Conservation (phyloP, 345 rosid genomes). For the Hirschfeldia incana region DNA sequence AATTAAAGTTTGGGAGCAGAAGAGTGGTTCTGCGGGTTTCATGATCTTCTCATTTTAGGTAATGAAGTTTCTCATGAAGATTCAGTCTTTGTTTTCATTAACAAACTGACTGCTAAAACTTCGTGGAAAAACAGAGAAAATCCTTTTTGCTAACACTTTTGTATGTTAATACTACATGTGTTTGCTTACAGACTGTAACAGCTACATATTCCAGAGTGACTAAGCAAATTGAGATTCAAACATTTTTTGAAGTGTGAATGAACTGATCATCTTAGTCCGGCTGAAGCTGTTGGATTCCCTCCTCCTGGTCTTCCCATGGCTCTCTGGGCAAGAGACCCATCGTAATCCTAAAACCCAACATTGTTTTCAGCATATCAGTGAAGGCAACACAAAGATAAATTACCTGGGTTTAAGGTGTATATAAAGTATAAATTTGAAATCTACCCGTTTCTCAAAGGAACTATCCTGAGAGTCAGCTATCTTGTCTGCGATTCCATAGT, state of each 20-base stretch:
- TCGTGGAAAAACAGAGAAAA: background rate
- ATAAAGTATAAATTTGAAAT: background rate
- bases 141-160: background rate
- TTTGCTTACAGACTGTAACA: slow-evolving; percentile 31
- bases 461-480: slow-evolving; percentile 53
- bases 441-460: slow-evolving; percentile 68
- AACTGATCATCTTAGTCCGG: slow-evolving; percentile 56
- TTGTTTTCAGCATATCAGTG: slow-evolving; percentile 22
- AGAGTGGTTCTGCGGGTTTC: slow-evolving; percentile 72
- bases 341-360: slow-evolving; percentile 58
- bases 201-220: slow-evolving; percentile 28
- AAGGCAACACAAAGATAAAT: slow-evolving; percentile 11
- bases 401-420: background rate
- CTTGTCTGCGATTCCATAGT: slow-evolving; percentile 85
- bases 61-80: background rate
- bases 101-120: slow-evolving; percentile 6
- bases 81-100: background rate
- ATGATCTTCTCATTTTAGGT: slow-evolving; percentile 89
- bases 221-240: slow-evolving; percentile 6
- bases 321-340: slow-evolving; percentile 59
- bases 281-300: slow-evolving; percentile 59
- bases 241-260: background rate
- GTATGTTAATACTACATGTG: background rate
- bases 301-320: slow-evolving; percentile 61
- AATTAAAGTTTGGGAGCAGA: slow-evolving; percentile 76